Conservation (phyloP, 495 filamentous ascomycete genomes). For the Xylaria sp. region DNA sequence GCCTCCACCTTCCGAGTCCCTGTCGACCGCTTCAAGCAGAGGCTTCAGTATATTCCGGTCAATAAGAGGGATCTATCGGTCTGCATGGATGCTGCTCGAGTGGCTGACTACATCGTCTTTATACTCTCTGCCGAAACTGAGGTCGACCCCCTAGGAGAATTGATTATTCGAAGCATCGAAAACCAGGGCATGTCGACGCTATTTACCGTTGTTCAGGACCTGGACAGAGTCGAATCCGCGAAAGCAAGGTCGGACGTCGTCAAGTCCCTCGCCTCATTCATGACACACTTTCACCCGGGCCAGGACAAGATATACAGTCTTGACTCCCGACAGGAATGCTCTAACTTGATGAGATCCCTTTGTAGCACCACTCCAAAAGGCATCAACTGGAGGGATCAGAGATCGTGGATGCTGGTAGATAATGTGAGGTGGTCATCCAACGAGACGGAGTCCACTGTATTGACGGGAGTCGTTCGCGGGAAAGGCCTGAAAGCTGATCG, state of each 20-base stretch:
- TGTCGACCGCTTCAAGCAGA: constrained; percentile 92
- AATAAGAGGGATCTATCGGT: constrained; percentile 71
- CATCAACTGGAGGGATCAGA: constrained; percentile 88
- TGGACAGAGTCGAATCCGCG: constrained; percentile 76
- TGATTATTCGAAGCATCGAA: constrained; percentile 83
- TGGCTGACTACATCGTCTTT: constrained; percentile 89
- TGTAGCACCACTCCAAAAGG: constrained; percentile 93
- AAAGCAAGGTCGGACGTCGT: constrained; percentile 79
- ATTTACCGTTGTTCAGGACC: constrained; percentile 76
- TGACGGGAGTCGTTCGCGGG: constrained; percentile 90
- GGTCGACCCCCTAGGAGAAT: constrained; percentile 81
- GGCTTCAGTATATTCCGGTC: constrained; percentile 79
- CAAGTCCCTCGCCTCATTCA: constrained; percentile 83
- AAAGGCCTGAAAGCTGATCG: constrained; percentile 87
- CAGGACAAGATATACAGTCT: constrained; percentile 87
- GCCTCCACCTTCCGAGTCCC: constrained; percentile 67
- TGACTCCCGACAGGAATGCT: constrained; percentile 85
- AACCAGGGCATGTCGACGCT: constrained; percentile 92
- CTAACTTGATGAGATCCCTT: constrained; percentile 85
- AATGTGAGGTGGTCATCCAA: constrained; percentile 71
- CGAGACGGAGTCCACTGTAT: constrained; percentile 62
- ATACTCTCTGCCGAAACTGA: constrained; percentile 81
- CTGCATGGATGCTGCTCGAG: constrained; percentile 82
- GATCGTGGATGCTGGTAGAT: constrained; percentile 94
- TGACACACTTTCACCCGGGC: constrained; percentile 89